Base-by-base conservation (phyloP, 1,284 basidiomycete genomes). In the Amylostereum areolatum region DNA sequence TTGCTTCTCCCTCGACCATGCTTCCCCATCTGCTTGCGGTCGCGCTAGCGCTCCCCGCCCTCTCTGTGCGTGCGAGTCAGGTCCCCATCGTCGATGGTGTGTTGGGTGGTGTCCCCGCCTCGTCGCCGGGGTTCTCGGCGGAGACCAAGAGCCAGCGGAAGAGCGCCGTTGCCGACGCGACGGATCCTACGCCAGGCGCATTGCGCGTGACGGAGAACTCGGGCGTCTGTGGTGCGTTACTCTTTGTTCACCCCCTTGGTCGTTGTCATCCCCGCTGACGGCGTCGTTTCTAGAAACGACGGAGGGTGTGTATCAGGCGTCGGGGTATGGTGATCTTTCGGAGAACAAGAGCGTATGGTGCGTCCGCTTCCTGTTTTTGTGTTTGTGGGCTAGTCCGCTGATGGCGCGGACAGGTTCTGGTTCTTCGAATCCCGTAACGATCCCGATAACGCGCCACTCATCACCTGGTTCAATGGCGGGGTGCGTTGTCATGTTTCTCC, bases 401-500 rank as follows among this genome's bases (percentile, higher is more conserved):
- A 45, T 46, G 35, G 11, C 28, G 25, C 8, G 35, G 4, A 12
- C 52, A 81, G 78, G 74, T 84, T 84, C 62, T 84, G 82, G 81
- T 84, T 81, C 64, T 85, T 85, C 54, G 80, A 70, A 34, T 73
- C 83, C 1, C 75, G 81, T 33, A 74, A 77, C 43, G 75, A 76
- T 55, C 70, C 80, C 1, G 70, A 73, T 27, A 75, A 68, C 3
- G 81, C 81, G 3, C 80, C 83, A 31, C 66, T 84, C 30, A 70
- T 77, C 10, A 68, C 83, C 41, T 84, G 82, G 81, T 75, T 85
- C 52, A 83, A 83, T 59, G 81, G 81, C 41, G 81, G 80, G 5
- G 80, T 83, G 58, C 55, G 75, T 65, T 7, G 12, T 11, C n/a
- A 31, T 28, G 3, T 28, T 32, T 4, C 28, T 18, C 18, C 18